These are phyloP conservation scores for Xylariales sp. DNA, from an alignment of 2,329 filamentous ascomycete species.

Conservation along the genomic window DNA sequence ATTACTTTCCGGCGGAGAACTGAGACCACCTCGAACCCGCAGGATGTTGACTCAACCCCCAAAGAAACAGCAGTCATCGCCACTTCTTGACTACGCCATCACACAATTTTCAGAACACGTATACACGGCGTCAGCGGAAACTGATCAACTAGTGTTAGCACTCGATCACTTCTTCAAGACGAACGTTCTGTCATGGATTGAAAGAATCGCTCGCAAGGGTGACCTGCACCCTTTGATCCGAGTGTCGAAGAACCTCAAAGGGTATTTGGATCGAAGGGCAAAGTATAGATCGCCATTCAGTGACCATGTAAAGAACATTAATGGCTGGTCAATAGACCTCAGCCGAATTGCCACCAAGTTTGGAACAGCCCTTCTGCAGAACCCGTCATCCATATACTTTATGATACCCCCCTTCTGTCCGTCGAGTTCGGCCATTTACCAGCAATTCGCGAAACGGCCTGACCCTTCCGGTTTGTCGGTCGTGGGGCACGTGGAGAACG, in stretches of 20 bases:
- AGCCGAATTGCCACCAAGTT: neutral
- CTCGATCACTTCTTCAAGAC: constrained; percentile 21
- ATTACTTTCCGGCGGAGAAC: neutral
- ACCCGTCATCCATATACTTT: neutral
- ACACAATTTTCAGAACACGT: constrained; percentile 22
- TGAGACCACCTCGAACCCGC: neutral
- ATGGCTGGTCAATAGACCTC: neutral
- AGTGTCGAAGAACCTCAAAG: neutral
- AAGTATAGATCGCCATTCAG: neutral
- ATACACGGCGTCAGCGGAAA: constrained; percentile 14
- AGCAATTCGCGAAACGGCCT: neutral
- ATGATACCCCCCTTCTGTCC: neutral
- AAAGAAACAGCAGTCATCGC: too few species aligned
- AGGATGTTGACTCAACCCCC: constrained; percentile 2
- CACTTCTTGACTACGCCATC: constrained; percentile 20
- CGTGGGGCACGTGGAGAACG: neutral
- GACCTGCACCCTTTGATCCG: constrained; percentile 16
- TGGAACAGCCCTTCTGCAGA: neutral
- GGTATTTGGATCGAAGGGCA: neutral
- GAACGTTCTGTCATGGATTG: constrained; percentile 26
- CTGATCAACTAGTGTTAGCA: constrained; percentile 16
- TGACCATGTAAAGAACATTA: neutral
- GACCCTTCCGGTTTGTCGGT: neutral
- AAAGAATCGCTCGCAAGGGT: constrained; percentile 18
- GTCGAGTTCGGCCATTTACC: neutral